Percentiles rank a stretch among this genome's conserved stretches.
Conservation (phyloP, 441 rosid genomes). For the Adansonia madagascariensis region DNA sequence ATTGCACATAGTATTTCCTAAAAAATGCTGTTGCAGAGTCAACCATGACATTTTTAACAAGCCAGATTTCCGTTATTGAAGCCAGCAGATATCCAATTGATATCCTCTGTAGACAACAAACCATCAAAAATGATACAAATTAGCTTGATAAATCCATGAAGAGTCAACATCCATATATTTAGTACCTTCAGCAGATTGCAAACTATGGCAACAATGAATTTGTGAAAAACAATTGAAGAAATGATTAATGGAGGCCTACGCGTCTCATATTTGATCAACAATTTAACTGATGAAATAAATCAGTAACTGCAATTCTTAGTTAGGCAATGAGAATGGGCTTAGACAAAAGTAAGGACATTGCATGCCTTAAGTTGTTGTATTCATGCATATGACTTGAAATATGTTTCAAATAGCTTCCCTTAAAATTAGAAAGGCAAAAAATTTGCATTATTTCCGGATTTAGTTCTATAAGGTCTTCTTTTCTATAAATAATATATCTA, state of each 20-base stretch:
- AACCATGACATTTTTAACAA: slow-evolving; percentile 42
- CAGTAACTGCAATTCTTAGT: background rate
- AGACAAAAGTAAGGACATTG: background rate
- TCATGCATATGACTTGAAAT: background rate
- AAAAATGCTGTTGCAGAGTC: slow-evolving; percentile 48
- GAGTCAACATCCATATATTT: background rate
- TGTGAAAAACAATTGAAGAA: background rate
- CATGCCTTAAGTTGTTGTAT: background rate
- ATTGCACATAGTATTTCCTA: slow-evolving; percentile 55
- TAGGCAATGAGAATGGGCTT: background rate
- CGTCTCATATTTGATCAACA: slow-evolving; percentile 7
- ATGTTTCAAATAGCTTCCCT: background rate
- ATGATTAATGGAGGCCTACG: background rate
- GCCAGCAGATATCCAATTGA: slow-evolving; percentile 66
- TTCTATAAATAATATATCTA: background rate
- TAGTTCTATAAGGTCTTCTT: background rate
- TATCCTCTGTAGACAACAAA: slow-evolving; percentile 55
- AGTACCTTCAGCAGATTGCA: background rate
- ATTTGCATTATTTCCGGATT: background rate
- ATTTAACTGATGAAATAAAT: background rate
- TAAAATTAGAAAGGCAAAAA: background rate
- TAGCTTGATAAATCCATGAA: background rate
- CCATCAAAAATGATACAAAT: slow-evolving; percentile 9
- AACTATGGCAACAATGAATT: slow-evolving; percentile 7
- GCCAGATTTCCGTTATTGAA: slow-evolving; percentile 66